Base-by-base conservation (phyloP, 192 early-diverging fungal species). In the Podila epicladia region DNA sequence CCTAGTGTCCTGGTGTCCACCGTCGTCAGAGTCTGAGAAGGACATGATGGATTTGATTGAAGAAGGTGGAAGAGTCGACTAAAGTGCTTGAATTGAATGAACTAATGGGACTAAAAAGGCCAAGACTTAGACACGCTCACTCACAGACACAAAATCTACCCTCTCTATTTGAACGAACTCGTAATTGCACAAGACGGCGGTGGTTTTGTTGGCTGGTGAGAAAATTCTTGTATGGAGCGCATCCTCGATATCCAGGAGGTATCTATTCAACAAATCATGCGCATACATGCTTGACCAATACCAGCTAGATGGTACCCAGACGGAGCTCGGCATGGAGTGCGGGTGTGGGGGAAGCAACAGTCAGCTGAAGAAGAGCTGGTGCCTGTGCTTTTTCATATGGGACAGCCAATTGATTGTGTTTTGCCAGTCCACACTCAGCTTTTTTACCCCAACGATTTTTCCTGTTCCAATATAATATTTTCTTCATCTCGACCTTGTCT, bases 21-120 rank as follows among this genome's bases (percentile, higher is more conserved):
- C 45, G 63, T 78, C 75, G 63, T 72, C 70, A 6, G 57, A 49
- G 53, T 72, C 70, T 24, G 69, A 79, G 70, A 59, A 72, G 26
- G 76, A 79, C 76, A 79, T 79, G 64, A n/a, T 63, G 33, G 17
- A 38, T 38, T n/a, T 51, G 28, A 26, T 48, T 29, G 32, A 53
- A 26, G 24, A 55, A 24, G n/a, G n/a, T 53, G 22, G 24, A 55
- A 55, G n/a, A 55, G 53, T 22, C 53, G 53, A 55, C 53, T 7
- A 55, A 55, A n/a, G 53, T 7, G 41, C 11, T 13, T 41, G 41
- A 41, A 41, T 0, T 13, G 41, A 41, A 41, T 41, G 41, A 41
- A 17, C 1, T 1, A 45, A 45, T 45, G 41, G 13, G 41, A 26
- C 6, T 1, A n/a, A n/a, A 55, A 55, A 55, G 53, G 53, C 53